Evolutionary conservation across 106 monocot genomes (phyloP).

Genomic region (Iris macrosiphon): DNA sequence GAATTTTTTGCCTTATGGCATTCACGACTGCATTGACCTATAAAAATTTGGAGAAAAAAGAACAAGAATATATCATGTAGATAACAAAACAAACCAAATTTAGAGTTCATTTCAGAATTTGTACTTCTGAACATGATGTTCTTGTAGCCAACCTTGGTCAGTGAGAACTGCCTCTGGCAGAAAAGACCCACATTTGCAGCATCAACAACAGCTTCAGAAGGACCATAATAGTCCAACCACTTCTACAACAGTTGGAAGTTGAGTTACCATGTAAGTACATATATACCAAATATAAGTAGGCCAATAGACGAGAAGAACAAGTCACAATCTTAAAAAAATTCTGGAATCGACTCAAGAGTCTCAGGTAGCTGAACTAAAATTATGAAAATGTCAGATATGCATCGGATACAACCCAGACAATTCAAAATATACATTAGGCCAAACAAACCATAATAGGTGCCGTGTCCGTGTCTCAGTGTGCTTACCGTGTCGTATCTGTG

Average conservation of each 20-base stretch:
- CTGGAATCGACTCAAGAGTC: too few species aligned
- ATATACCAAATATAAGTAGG: too few species aligned
- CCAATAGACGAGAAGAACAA: too few species aligned
- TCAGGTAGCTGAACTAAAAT: too few species aligned
- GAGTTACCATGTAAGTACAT: too few species aligned
- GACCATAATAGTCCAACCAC: slow-evolving; percentile 71
- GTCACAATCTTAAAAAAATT: not conserved
- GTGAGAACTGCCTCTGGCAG: slow-evolving; percentile 44
- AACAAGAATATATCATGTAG: not conserved
- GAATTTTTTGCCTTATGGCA: slow-evolving; percentile 54
- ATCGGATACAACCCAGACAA: too few species aligned
- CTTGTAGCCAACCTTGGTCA: slow-evolving; percentile 30
- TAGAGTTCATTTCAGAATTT: not conserved
- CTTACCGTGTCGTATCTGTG: too few species aligned
- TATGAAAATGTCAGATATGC: too few species aligned
- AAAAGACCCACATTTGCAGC: slow-evolving; percentile 71
- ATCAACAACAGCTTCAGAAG: slow-evolving; percentile 71
- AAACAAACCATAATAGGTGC: too few species aligned
- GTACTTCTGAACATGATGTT: not conserved
- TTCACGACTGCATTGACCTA: slow-evolving; percentile 71
- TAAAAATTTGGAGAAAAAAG: too few species aligned
- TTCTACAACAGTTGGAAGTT: slow-evolving; percentile 21
- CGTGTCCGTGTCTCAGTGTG: too few species aligned
- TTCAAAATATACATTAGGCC: not conserved
- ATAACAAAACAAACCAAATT: slow-evolving; percentile 8